Base-by-base conservation (phyloP, 805 yeast genomes). In the Barnettozyma sucrosica region DNA sequence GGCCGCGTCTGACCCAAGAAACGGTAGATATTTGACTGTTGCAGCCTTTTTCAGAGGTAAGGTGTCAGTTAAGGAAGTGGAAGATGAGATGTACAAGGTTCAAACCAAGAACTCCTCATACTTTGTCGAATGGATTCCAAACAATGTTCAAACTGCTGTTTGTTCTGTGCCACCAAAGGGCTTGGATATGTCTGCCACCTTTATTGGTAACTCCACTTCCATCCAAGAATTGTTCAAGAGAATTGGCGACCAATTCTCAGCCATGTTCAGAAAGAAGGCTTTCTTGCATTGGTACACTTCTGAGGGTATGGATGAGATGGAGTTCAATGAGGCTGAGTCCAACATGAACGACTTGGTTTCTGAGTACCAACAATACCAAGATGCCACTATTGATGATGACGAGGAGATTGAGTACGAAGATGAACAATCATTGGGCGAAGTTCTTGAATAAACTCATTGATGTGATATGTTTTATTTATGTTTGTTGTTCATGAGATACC, bases 231-330 rank as follows among this genome's bases (percentile, higher is more conserved):
- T 98, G 46, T 92, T 98, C 97, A 83, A 86, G 71, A 88, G 97
- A 73, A 86, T 93, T 61, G 97, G 93, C 75, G 82, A 82, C 68
- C 95, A 92, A 76, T 92, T 92, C 73, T 97, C 92, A 71, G 82
- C 92, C 65, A 92, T 92, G 99, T 92, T 89, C 77, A 80, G 93
- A 66, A 93, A 92, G 84, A 89, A 98, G 71, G 99, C 99, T 45
- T 92, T 93, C 68, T 98, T 92, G 58, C 99, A 92, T 76, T 93
- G 98, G 98, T 92, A 89, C 66, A 98, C 95, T 45, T 95, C 97
- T 66, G 99, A 92, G 74, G 98, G 99, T 76, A 92, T 92, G 98
- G 99, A 92, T 71, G 98, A 92, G 75, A 97, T 97, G 68, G 98
- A 92, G 74, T 93, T 92, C 70, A 84, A 92, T 51, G 98, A 93